These are phyloP conservation scores for Pyrus bretschneideri DNA, from an alignment of 306 rosid species.

Conservation along the genomic window DNA sequence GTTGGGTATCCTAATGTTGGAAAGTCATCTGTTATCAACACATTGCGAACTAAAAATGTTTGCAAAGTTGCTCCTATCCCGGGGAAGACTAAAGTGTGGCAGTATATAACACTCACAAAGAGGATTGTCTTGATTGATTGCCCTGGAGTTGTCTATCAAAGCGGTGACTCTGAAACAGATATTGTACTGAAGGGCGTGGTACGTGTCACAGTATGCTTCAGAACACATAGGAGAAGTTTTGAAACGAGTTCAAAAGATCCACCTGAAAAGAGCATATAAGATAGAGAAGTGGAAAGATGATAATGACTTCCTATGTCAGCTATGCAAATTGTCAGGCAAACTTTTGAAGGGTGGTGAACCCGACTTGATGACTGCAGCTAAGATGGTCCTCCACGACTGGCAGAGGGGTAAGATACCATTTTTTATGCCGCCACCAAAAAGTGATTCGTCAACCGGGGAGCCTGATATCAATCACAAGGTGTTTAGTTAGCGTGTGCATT, in stretches of 20 bases:
- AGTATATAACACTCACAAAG: conserved; percentile 91
- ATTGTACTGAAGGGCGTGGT: conserved; percentile 95
- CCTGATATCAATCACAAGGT: conserved; percentile 26
- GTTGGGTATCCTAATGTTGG: conserved; percentile 98
- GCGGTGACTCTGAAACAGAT: conserved; percentile 77
- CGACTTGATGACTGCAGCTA: conserved; percentile 77
- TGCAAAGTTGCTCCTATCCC: conserved; percentile 99
- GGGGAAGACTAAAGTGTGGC: conserved; percentile 96
- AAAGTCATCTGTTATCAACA: conserved; percentile 90
- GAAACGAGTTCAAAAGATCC: conserved; percentile 80
- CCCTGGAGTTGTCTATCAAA: conserved; percentile 92
- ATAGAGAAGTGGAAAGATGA: conserved; percentile 77
- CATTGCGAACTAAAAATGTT: conserved; percentile 83
- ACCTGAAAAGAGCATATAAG: conserved; percentile 82
- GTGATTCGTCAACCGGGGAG: conserved; percentile 36
- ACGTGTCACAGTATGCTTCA: conserved; percentile 74
- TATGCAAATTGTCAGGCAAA: conserved; percentile 70
- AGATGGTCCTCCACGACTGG: conserved; percentile 97
- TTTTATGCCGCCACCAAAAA: conserved; percentile 66
- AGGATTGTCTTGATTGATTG: conserved; percentile 92
- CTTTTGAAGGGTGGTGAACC: conserved; percentile 95
- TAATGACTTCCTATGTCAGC: conserved; percentile 75
- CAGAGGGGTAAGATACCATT: conserved; percentile 95
- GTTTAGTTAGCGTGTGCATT: neutral
- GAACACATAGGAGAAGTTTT: conserved; percentile 95